Conservation (phyloP, 2,329 filamentous ascomycete species). For the Lomentospora prolificans region DNA sequence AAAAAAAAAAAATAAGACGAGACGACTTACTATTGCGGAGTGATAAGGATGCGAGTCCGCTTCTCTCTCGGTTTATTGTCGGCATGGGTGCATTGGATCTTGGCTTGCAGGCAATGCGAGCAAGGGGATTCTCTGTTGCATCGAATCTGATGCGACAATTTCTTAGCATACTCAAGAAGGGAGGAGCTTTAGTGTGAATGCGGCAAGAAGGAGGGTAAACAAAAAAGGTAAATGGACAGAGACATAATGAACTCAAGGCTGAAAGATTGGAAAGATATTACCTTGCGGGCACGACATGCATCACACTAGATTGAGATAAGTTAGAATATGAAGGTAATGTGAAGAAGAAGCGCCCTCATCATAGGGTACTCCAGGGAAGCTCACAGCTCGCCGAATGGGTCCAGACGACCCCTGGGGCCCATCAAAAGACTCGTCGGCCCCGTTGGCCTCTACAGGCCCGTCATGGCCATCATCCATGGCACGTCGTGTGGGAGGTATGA, state of each 20-base stretch:
- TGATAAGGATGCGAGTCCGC: slow-evolving; percentile 25
- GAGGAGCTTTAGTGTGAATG: neutral
- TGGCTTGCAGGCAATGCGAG: slow-evolving; percentile 25
- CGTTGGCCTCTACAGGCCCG: neutral
- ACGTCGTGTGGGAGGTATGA: neutral
- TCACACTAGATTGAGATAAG: slow-evolving; percentile 17
- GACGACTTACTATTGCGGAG: slow-evolving; percentile 26
- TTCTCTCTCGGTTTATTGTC: slow-evolving; percentile 24
- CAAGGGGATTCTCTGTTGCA: slow-evolving; percentile 27
- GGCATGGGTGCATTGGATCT: slow-evolving; percentile 25
- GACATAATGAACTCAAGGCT: neutral
- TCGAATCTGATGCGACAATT: slow-evolving; percentile 19
- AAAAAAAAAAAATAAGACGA: neutral
- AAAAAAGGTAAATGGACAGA: neutral
- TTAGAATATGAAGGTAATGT: neutral
- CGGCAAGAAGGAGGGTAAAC: neutral
- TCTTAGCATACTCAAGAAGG: neutral
- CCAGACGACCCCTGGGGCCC: neutral
- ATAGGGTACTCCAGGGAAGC: slow-evolving; percentile 8
- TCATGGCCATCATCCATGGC: slow-evolving; percentile 7
- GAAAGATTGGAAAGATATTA: slow-evolving; percentile 8
- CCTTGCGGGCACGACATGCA: slow-evolving; percentile 23
- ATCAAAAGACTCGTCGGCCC: neutral
- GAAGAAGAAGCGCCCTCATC: neutral
- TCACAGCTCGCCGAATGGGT: neutral